Evolutionary conservation across 2,329 filamentous ascomycete genomes (phyloP).

Genomic region (Sordariomycetes sp.): DNA sequence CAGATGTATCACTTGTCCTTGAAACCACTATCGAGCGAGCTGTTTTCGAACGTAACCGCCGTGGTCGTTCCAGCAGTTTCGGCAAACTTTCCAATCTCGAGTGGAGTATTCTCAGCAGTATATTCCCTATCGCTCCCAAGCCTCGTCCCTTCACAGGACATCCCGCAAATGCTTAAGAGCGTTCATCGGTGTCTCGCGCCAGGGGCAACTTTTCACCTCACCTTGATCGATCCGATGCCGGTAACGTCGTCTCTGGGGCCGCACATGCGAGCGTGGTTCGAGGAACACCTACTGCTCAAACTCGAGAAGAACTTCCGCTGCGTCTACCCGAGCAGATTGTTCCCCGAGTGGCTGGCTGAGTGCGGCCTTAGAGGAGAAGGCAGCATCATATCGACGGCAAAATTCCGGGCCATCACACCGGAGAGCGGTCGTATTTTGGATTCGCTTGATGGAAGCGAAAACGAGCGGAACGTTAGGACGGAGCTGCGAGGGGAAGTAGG

Average conservation of each 20-base stretch:
- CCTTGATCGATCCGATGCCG: conserved; percentile 50
- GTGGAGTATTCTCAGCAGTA: conserved; percentile 31
- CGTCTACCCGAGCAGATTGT: conserved; percentile 40
- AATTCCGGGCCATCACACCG: conserved; percentile 30
- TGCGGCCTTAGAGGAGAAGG: conserved; percentile 34
- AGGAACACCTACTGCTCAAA: conserved; percentile 44
- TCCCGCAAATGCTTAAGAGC: conserved; percentile 41
- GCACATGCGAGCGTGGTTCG: conserved; percentile 45
- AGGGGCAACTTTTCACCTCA: conserved; percentile 42
- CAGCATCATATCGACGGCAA: conserved; percentile 32
- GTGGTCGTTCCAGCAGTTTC: conserved; percentile 23
- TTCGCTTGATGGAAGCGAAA: background rate
- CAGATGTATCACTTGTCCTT: conserved; percentile 32
- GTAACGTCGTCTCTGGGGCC: conserved; percentile 41
- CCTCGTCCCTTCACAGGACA: conserved; percentile 38
- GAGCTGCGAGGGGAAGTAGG: conserved; percentile 39
- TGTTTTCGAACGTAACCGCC: conserved; percentile 25
- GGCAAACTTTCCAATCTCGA: conserved; percentile 21
- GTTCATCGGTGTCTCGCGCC: conserved; percentile 41
- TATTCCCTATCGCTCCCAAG: conserved; percentile 43
- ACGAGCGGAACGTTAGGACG: conserved; percentile 20
- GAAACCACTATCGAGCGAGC: conserved; percentile 20
- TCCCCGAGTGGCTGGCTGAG: conserved; percentile 45
- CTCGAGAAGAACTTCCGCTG: conserved; percentile 46
- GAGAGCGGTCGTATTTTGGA: conserved; percentile 6